Conservation (phyloP, 1,284 basidiomycete genomes). For the Tetrapyrgos nigripes region DNA sequence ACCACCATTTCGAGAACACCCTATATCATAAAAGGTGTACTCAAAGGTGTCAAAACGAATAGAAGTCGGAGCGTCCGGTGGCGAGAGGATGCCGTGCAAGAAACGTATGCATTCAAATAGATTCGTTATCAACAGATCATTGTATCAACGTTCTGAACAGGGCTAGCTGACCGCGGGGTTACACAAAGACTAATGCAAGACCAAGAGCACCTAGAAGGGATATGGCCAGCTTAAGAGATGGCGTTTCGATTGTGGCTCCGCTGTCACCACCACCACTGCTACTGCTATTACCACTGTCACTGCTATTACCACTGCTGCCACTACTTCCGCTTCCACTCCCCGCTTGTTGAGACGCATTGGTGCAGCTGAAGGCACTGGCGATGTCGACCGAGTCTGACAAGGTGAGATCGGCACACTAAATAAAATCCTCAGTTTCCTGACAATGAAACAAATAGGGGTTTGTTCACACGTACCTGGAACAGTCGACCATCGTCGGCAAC, state of each 20-base stretch:
- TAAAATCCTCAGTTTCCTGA: not conserved
- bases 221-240: not conserved
- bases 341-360: not conserved
- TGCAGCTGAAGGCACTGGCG: constrained; percentile 44
- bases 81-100: no score
- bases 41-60: no score
- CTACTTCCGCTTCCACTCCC: not conserved
- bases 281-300: not conserved
- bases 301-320: not conserved
- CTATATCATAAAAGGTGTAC: no score
- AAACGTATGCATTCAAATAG: no score
- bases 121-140: no score
- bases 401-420: constrained; percentile 75
- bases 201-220: constrained; percentile 4
- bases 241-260: not conserved
- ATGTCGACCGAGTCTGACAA: constrained; percentile 58
- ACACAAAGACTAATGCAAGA: constrained; percentile 2
- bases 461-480: constrained; percentile 56
- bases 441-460: not conserved
- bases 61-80: no score
- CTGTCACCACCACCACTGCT: not conserved
- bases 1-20: no score
- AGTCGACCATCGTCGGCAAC: constrained; percentile 72
- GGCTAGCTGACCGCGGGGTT: no score
- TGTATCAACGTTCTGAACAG: no score